A percentile compares a stretch with the other conserved stretches of the same genome.
These are phyloP conservation scores for Reticulomyxa filosa DNA, from an alignment of 78 protist genomes.

Conservation along the genomic window DNA sequence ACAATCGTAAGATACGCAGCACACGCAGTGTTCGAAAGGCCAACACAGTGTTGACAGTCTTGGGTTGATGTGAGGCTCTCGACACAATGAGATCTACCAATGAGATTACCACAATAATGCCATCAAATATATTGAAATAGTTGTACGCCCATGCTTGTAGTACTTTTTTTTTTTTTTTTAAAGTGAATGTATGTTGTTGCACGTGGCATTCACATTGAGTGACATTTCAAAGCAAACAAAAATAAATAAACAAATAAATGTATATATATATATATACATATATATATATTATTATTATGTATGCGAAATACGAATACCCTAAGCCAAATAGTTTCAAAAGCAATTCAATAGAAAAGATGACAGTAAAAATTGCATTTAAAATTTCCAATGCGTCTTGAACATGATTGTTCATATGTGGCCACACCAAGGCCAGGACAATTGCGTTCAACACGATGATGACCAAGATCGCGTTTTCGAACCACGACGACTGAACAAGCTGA, in stretches of 20 bases:
- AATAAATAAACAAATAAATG: too few species aligned
- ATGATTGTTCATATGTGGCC: background rate
- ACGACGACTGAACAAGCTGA: background rate
- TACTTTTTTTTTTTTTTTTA: too few species aligned
- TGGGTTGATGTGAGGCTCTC: background rate
- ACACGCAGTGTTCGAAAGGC: background rate
- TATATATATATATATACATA: too few species aligned
- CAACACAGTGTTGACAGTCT: background rate
- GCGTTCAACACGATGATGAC: slow-evolving; percentile 1
- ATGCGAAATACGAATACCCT: too few species aligned
- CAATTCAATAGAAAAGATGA: background rate
- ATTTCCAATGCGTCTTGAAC: background rate
- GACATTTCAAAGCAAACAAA: too few species aligned
- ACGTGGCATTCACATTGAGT: too few species aligned
- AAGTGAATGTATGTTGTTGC: too few species aligned
- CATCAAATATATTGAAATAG: background rate
- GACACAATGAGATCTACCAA: background rate
- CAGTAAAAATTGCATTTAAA: background rate
- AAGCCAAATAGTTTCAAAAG: background rate
- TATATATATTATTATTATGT: too few species aligned
- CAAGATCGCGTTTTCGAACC: background rate
- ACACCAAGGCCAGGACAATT: background rate
- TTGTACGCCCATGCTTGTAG: too few species aligned
- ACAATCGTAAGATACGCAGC: background rate
- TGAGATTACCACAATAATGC: background rate